These are phyloP conservation scores for Clarireedia hainanense DNA, from an alignment of 2,329 filamentous ascomycete genomes.

Conservation along the genomic window DNA sequence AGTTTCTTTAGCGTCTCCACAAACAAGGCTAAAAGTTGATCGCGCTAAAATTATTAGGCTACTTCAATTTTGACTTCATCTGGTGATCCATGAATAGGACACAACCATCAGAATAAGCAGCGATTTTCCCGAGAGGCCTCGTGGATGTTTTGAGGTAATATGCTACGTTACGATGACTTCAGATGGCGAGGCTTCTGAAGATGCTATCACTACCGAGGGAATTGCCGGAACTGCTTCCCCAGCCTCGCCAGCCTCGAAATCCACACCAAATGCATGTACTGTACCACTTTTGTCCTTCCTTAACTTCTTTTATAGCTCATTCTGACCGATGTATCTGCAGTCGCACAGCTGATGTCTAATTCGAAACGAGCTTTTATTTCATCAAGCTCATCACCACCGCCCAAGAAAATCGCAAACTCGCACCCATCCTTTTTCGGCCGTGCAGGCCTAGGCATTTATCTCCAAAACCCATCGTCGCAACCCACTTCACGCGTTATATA, in stretches of 20 bases:
- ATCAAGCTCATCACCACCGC: background rate
- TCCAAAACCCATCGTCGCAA: constrained; percentile 52
- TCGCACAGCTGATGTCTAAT: constrained; percentile 44
- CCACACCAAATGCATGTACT: constrained; percentile 37
- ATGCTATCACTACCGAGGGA: constrained; percentile 38
- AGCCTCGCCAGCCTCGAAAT: constrained; percentile 22
- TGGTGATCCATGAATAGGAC: background rate
- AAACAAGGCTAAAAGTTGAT: constrained; percentile 2
- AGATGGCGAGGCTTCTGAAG: constrained; percentile 20
- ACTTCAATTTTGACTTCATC: background rate
- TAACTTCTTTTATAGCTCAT: background rate
- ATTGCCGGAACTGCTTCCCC: constrained; percentile 31
- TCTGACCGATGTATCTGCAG: constrained; percentile 23
- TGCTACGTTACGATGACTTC: background rate
- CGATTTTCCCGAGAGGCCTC: background rate
- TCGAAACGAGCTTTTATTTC: background rate
- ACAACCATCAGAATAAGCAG: background rate
- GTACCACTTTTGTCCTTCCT: background rate
- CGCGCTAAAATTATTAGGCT: background rate
- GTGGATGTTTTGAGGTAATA: background rate
- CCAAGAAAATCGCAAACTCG: constrained; percentile 10
- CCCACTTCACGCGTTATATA: constrained; percentile 54
- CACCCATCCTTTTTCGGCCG: constrained; percentile 35
- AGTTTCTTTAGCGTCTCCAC: background rate
- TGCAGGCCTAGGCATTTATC: constrained; percentile 60